phyloP scores from a whole-genome alignment of 495 filamentous ascomycete species.

The Aspergillus homomorphus region DNA sequence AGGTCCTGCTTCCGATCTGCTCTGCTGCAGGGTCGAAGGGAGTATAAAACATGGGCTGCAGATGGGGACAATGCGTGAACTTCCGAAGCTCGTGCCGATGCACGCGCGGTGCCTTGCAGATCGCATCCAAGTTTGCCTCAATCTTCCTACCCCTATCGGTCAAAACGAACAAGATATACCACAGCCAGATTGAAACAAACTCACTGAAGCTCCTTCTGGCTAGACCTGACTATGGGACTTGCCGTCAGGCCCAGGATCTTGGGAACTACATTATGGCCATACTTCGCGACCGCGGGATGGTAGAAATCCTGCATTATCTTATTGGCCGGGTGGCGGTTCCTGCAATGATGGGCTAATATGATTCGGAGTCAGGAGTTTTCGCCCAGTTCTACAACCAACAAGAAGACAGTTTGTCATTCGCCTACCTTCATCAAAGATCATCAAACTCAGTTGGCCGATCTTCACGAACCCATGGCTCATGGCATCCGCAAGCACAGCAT shows the following conservation, averaged over 20 bases:
- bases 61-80: slow-evolving; percentile 62
- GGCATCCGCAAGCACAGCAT: slow-evolving; percentile 75
- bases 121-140: slow-evolving; percentile 72
- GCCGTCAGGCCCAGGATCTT: slow-evolving; percentile 81
- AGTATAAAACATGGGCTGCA: slow-evolving; percentile 53
- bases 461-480: slow-evolving; percentile 75
- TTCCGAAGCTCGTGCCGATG: slow-evolving; percentile 68
- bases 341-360: slow-evolving; percentile 33
- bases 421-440: slow-evolving; percentile 90
- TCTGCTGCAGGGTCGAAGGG: slow-evolving; percentile 2
- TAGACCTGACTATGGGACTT: slow-evolving; percentile 64
- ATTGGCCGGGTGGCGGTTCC: slow-evolving; percentile 58
- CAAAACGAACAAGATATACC: background rate
- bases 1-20: slow-evolving; percentile 13
- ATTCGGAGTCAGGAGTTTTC: slow-evolving; percentile 9
- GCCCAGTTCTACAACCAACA: too few species aligned
- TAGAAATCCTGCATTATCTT: slow-evolving; percentile 80
- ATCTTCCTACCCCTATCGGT: slow-evolving; percentile 46
- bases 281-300: slow-evolving; percentile 40
- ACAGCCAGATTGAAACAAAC: background rate
- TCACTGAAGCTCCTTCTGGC: slow-evolving; percentile 29
- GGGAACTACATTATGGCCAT: slow-evolving; percentile 50
- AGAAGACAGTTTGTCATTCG: background rate
- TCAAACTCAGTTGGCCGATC: slow-evolving; percentile 60
- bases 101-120: slow-evolving; percentile 66